Base-by-base conservation (phyloP, 176 grass and related monocot genomes). In the Carex parvula region DNA sequence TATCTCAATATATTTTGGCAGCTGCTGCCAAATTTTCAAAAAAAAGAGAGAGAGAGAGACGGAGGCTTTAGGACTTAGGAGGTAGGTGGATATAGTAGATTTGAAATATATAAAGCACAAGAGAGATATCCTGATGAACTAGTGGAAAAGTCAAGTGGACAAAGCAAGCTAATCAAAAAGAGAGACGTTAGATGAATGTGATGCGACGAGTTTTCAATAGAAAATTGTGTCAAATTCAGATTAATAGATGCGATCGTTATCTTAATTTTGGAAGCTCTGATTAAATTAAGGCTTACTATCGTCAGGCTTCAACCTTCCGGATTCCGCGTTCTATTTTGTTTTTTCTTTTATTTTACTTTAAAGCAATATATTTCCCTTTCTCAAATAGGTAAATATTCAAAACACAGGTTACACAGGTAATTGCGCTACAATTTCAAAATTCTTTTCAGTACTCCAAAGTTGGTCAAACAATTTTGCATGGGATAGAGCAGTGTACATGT, bases 131-230 rank as follows among this genome's bases (percentile, higher is more conserved):
- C 6, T 63, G 22, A 22, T 82, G 13, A 82, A 82, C 39, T 64
- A 82, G 1, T 8, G 61, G 61, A 66, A 67, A 54, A 82, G 80
- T 82, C 80, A 82, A 81, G 20, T 64, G 80, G 18, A 46, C 8
- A 82, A 29, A 65, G 70, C 37, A 17, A 74, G 5, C 41, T 18
- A 8, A 33, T 33, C 68, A 26, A 75, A 24, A 53, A 5, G 11
- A 50, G 5, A 41, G 22, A n/a, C 5, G 14, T 62, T 61, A 22
- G 24, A 61, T 39, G 30, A n/a, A 18, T 29, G 26, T 12, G 57
- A 59, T 81, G 16, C 5, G 15, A 26, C 6, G 37, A 50, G 33
- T 67, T 63, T 66, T 44, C 42, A 65, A 52, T 53, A 44, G n/a
- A 42, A 82, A 52, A 22, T 60, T 8, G 10, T 82, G 5, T 24